Evolutionary conservation across 768 basidiomycete species (phyloP).

Genomic region (Rhodotorula paludigena): DNA sequence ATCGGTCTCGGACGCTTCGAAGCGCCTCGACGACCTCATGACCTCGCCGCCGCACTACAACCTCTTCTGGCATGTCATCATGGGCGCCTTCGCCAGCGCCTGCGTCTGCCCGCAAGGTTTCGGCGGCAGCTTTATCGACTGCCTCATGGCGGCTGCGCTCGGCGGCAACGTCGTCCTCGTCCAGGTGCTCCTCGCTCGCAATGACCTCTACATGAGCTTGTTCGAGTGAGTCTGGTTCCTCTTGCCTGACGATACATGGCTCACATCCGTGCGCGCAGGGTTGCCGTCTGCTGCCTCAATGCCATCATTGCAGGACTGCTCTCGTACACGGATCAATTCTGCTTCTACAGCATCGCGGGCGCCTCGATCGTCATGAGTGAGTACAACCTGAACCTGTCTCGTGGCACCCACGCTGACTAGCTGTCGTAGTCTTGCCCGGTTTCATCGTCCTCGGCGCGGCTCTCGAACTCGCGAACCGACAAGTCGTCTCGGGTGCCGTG

Average conservation of each 20-base stretch:
- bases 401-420: not conserved
- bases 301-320: constrained; percentile 73
- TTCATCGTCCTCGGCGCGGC: constrained; percentile 53
- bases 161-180: constrained; percentile 71
- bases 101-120: constrained; percentile 50
- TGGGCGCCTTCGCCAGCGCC: constrained; percentile 59
- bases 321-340: constrained; percentile 61
- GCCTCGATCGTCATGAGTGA: constrained; percentile 64
- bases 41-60: constrained; percentile 51
- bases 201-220: constrained; percentile 70
- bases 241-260: not conserved
- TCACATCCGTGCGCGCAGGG: constrained; percentile 44
- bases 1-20: constrained; percentile 66
- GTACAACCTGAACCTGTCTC: not conserved
- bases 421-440: constrained; percentile 52
- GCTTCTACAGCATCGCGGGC: constrained; percentile 73
- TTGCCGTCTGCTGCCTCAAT: constrained; percentile 69
- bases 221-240: constrained; percentile 53
- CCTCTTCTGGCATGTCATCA: constrained; percentile 58
- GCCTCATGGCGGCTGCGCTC: constrained; percentile 64
- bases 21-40: constrained; percentile 67
- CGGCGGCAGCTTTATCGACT: constrained; percentile 70
- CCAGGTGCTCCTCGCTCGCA: constrained; percentile 61
- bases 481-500: constrained; percentile 73
- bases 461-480: constrained; percentile 60